Evolutionary conservation across 805 yeast genomes (phyloP), one percentile per base, ranked within the genome.

Genomic region (Wickerhamiella bombiphila): DNA sequence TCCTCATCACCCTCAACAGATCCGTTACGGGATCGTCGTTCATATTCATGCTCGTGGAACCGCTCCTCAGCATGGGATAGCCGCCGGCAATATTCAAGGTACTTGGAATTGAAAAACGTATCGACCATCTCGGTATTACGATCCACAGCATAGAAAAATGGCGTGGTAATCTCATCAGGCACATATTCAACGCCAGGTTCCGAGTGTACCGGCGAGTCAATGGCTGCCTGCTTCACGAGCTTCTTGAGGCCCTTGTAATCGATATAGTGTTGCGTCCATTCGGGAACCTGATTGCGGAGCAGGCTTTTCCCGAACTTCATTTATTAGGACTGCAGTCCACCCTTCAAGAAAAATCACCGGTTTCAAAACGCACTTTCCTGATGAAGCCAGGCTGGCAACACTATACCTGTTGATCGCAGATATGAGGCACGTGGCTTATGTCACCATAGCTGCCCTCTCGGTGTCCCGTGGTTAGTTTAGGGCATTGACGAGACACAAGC

Each of bases 221-320:
- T 9, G 4, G 66, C 69, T 18, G 81, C 70, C 30, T 65, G 68
- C 55, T 81, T 81, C 59, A 88, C 80, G 49, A 73, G 71, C 52
- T 79, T 76, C 62, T 88, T 88, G 48, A 88, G 65, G 35, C 69
- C 72, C 56, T 85, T 88, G 60, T 88, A 88, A 60, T 82, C 80
- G 66, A 88, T 70, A 53, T 88, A 88, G 50, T 69, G 69, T 41
- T 72, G 70, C 35, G 69, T 66, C 97, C 97, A 88, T 59, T 85
- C 94, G 3, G 96, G 96, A 40, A 86, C 83, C 64, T 85, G 94
- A 59, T 88, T 93, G 34, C 80, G 66, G 22, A 74, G 61, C 47
- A 81, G 65, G 21, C 66, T 62, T 34, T 42, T 49, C 9, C 52
- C 52, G 36, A 50, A 50, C 36, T 50, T 50, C 54, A 50, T 50